Base-by-base conservation (phyloP, 208 protist species). In the Angomonas ambiguus region DNA sequence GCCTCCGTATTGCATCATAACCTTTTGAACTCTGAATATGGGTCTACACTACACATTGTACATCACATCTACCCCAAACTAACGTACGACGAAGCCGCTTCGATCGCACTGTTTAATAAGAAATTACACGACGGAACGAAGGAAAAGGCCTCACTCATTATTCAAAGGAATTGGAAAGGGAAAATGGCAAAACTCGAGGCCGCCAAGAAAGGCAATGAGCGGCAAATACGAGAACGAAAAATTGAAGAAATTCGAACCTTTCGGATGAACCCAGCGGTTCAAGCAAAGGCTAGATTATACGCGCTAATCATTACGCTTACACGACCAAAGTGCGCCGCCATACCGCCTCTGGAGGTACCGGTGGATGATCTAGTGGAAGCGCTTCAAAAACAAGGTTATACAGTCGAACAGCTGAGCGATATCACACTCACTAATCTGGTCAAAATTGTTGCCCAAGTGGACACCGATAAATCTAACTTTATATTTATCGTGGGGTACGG, bases 401-500 rank as follows among this genome's bases (percentile, higher is more conserved):
- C 78, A 11, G 90, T 96, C 30, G 76, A 74, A 11, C 71, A 68
- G 38, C 59, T 96, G 13, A 58, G 70, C 20, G 81, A 93, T 60
- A 74, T 85, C 6, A 66, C 74, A 28, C 67, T 68, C 48, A 42
- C 67, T 5, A 71, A 69, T 8, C 61, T 96, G 34, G 71, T 88
- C 68, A 84, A 82, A 28, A 72, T 83, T 3, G 24, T 96, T 25
- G 72, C 77, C 1, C 76, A 88, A 27, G 48, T 91, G 4, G 79
- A 87, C 65, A 71, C 79, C 5, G 71, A 80, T 30, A 80, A 70
- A 62, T 88, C 82, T 10, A 88, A 65, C 49, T 91, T 96, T 66
- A 72, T 96, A 10, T 93, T 91, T 76, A 71, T 96, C 51, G 90
- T 81, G 64, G 90, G 87, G 16, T 96, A 96, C 62, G 90, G 90